Evolutionary conservation across 2,329 filamentous ascomycete genomes (phyloP), one percentile per base, ranked within the genome.

Genomic region (Aureobasidium lini): DNA sequence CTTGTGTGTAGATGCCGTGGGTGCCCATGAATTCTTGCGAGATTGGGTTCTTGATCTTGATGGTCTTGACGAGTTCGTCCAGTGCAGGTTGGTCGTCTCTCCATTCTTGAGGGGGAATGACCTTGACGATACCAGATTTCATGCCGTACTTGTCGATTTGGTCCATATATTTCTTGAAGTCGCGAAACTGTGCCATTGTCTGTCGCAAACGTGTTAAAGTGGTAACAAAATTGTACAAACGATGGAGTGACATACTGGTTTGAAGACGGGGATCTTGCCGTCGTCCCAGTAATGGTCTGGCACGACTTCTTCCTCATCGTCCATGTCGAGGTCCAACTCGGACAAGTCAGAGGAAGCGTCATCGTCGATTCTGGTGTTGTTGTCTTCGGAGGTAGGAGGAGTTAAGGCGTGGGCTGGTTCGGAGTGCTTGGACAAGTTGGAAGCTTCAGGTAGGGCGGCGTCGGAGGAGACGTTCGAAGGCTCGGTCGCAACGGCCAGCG

Each of bases 11-110:
- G 60, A 90, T 95, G 60, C 94, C 95, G 70, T 93, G 90, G 54
- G 89, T 90, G 43, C 94, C 94, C 80, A 95, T 93, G 68, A 99
- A 99, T 68, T 99, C 94, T 73, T 99, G 94, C 70, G 91, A 96
- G 71, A 99, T 97, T 3, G 94, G 94, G 65, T 99, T 95, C 74
- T 93, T 93, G 69, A 99, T 92, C 70, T 86, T 87, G 72, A 99
- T 89, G 63, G 88, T 86, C 75, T 96, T 97, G 64, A 99, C 83
- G 53, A 90, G 81, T 67, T 96, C 88, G 69, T 94, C 86, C 63
- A 96, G 83, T 39, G 83, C 79, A 15, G 89, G 89, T 39, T 94
- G 85, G 29, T 84, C 80, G 64, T 92, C 84, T 67, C 77, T 76
- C 94, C 94, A 99, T 83, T 97, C 92, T 68, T 87, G 77, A 0